Evolutionary conservation across 1,284 basidiomycete species (phyloP).

Genomic region (Neonothopanus nambi): DNA sequence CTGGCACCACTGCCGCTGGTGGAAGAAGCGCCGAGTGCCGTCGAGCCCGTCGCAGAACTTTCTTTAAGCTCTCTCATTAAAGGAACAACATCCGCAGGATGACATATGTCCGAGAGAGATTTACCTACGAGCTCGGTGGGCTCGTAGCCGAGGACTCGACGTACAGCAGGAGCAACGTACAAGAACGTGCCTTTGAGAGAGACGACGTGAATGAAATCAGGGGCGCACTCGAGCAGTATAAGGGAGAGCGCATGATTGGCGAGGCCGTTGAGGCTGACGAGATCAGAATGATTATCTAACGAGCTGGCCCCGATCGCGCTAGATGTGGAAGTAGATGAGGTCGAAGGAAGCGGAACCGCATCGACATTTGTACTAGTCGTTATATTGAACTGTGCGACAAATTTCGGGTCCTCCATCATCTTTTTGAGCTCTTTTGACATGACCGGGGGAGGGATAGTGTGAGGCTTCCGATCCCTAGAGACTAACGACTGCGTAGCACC

Average conservation of each 20-base stretch:
- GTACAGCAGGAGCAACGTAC: conserved; percentile 86
- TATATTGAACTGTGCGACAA: conserved; percentile 17
- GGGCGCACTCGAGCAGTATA: conserved; percentile 65
- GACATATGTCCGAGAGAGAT: conserved; percentile 77
- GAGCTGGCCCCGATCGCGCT: conserved; percentile 4
- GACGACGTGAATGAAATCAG: conserved; percentile 88
- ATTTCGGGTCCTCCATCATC: conserved; percentile 28
- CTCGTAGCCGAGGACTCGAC: conserved; percentile 75
- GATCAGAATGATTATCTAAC: conserved; percentile 15
- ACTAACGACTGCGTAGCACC: conserved; percentile 6
- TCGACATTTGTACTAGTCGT: conserved; percentile 26
- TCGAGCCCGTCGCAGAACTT: conserved; percentile 41
- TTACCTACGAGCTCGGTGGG: conserved; percentile 82
- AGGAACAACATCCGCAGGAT: conserved; percentile 88
- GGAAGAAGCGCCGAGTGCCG: neutral
- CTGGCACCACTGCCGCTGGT: too few species aligned
- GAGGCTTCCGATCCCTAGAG: conserved; percentile 26
- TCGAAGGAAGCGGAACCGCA: neutral
- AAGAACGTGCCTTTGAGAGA: conserved; percentile 93
- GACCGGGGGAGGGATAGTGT: conserved; percentile 25
- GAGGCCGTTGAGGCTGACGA: conserved; percentile 23
- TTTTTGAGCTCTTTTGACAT: conserved; percentile 35
- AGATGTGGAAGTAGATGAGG: conserved; percentile 17
- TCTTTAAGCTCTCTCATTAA: conserved; percentile 94
- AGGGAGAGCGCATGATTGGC: conserved; percentile 54